Percentiles rank a stretch among this genome's conserved stretches.
Conservation (phyloP, 1,284 basidiomycete genomes). For the Trichosporon ovoides region DNA sequence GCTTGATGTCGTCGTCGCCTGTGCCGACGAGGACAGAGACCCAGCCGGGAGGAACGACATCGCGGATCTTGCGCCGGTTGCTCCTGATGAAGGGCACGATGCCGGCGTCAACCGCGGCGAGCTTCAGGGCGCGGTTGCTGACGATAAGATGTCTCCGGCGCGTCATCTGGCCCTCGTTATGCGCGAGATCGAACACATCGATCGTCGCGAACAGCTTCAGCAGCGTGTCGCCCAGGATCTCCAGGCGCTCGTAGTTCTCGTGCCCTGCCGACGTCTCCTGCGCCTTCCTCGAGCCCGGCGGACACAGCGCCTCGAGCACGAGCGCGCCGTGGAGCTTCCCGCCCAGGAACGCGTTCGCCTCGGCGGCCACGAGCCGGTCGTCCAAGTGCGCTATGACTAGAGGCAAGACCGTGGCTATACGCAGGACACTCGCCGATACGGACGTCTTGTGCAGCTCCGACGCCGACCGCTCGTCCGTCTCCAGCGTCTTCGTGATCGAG, state of each 20-base stretch:
- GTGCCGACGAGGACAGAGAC: neutral
- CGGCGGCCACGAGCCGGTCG: conserved; percentile 26
- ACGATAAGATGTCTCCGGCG: conserved; percentile 25
- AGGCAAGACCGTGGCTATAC: conserved; percentile 27
- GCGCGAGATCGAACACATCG: conserved; percentile 18
- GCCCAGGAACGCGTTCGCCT: conserved; percentile 18
- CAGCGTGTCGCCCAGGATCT: conserved; percentile 42
- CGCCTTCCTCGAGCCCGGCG: conserved; percentile 11
- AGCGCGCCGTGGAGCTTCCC: conserved; percentile 9
- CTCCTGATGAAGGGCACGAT: conserved; percentile 33
- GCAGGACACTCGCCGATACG: conserved; percentile 12
- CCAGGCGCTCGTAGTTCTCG: conserved; percentile 37
- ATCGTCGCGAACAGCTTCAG: conserved; percentile 32
- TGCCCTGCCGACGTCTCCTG: neutral
- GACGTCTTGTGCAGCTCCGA: neutral
- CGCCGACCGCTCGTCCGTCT: neutral
- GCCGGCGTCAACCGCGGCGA: conserved; percentile 20
- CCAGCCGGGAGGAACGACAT: conserved; percentile 36
- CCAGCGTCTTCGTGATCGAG: neutral
- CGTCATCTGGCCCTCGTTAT: conserved; percentile 18
- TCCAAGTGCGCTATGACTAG: conserved; percentile 24
- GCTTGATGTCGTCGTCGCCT: neutral
- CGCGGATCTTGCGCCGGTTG: conserved; percentile 17
- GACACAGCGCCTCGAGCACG: conserved; percentile 28
- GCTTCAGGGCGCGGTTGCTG: conserved; percentile 28